Evolutionary conservation across 176 grass and related monocot genomes (phyloP).

Genomic region (Oryza meridionalis): DNA sequence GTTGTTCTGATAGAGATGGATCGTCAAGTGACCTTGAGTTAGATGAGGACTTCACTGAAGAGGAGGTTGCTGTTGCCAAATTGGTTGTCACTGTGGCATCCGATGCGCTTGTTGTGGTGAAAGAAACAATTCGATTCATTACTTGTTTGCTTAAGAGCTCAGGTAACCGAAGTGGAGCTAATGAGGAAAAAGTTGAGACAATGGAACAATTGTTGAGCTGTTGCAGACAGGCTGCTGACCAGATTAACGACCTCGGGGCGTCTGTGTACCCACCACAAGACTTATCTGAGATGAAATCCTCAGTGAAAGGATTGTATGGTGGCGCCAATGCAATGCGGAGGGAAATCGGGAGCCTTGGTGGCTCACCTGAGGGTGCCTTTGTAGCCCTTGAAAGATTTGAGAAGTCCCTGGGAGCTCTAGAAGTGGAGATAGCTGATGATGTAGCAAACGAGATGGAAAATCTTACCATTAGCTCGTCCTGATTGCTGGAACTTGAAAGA

Average conservation of each 20-base stretch:
- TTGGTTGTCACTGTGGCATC: conserved; percentile 60
- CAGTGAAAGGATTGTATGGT: conserved; percentile 36
- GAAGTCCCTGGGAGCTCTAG: conserved; percentile 60
- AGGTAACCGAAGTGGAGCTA: conserved; percentile 23
- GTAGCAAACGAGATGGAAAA: conserved; percentile 48
- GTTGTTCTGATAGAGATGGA: conserved; percentile 65
- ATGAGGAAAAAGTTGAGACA: conserved; percentile 66
- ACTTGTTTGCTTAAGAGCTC: conserved; percentile 71
- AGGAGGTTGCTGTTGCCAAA: conserved; percentile 67
- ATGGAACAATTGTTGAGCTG: conserved; percentile 76
- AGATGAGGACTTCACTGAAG: conserved; percentile 66
- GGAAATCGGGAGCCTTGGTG: conserved; percentile 58
- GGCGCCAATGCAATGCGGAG: conserved; percentile 44
- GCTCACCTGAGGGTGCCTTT: conserved; percentile 46
- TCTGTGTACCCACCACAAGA: conserved; percentile 86
- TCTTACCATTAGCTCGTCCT: conserved; percentile 41
- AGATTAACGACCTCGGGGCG: conserved; percentile 82
- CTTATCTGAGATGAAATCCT: conserved; percentile 58
- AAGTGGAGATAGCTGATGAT: conserved; percentile 58
- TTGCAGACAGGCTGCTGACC: conserved; percentile 68
- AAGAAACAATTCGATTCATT: conserved; percentile 86
- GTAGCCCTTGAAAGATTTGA: conserved; percentile 57
- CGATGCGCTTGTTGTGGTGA: conserved; percentile 61
- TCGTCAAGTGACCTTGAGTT: conserved; percentile 56
- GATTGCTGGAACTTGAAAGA: not conserved